A percentile compares a stretch with the other conserved stretches of the same genome.
Conservation (phyloP, 441 rosid genomes). For the Biscutella laevigata region DNA sequence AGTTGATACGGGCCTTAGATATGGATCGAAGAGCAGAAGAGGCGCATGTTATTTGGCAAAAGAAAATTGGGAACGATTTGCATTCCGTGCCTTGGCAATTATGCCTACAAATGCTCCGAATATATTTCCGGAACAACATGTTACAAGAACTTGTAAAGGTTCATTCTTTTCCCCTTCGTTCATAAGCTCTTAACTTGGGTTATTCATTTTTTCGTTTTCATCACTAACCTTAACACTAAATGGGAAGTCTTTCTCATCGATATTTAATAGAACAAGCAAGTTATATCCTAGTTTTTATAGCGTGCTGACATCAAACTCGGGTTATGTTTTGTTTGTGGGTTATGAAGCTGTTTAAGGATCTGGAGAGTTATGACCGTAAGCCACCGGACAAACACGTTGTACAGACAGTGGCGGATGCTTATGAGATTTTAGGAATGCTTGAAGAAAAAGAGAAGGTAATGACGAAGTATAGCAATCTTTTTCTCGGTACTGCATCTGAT, state of each 20-base stretch:
- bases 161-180: slow-evolving; percentile 5
- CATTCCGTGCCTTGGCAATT: slow-evolving; percentile 90
- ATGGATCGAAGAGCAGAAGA: slow-evolving; percentile 82
- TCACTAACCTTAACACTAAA: neutral
- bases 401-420: slow-evolving; percentile 76
- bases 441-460: slow-evolving; percentile 60
- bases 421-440: slow-evolving; percentile 53
- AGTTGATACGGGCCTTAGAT: slow-evolving; percentile 73
- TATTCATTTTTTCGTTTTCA: neutral
- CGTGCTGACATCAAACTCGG: slow-evolving; percentile 2
- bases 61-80: slow-evolving; percentile 62
- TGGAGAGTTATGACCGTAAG: slow-evolving; percentile 74
- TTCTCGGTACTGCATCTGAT: slow-evolving; percentile 22
- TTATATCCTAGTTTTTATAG: neutral
- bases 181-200: neutral
- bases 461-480: slow-evolving; percentile 52
- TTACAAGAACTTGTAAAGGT: slow-evolving; percentile 68
- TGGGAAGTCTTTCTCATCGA: neutral
- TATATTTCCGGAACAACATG: slow-evolving; percentile 82
- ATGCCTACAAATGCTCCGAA: slow-evolving; percentile 61
- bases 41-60: slow-evolving; percentile 78
- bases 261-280: neutral
- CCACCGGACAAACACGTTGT: slow-evolving; percentile 65
- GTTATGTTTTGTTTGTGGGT: slow-evolving; percentile 25
- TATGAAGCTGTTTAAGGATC: slow-evolving; percentile 64